These are phyloP conservation scores for Ganoderma meredithae DNA, from an alignment of 1,284 basidiomycete genomes.

Conservation along the genomic window DNA sequence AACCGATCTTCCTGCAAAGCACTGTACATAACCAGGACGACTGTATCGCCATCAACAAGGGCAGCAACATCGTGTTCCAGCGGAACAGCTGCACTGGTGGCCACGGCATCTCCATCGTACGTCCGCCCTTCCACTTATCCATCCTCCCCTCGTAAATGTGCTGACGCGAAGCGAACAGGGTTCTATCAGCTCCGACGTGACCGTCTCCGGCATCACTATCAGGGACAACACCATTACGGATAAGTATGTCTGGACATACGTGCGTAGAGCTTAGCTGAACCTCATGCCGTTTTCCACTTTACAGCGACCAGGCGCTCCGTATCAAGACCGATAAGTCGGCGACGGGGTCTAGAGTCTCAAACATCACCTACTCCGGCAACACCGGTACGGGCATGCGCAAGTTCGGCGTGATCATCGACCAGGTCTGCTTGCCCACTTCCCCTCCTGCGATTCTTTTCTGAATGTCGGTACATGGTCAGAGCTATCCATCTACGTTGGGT, in stretches of 20 bases:
- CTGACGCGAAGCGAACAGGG: slow-evolving; percentile 41
- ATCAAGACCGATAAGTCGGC: slow-evolving; percentile 50
- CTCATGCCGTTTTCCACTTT: background rate
- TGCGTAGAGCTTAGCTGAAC: background rate
- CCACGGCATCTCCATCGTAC: slow-evolving; percentile 64
- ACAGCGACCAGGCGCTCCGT: slow-evolving; percentile 49
- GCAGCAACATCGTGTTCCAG: slow-evolving; percentile 60
- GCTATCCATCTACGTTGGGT: slow-evolving; percentile 47
- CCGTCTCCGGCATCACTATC: slow-evolving; percentile 56
- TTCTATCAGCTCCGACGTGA: slow-evolving; percentile 54
- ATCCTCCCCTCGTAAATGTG: background rate
- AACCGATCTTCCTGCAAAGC: background rate
- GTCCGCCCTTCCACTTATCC: background rate
- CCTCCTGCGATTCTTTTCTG: background rate
- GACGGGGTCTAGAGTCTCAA: slow-evolving; percentile 43
- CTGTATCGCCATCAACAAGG: slow-evolving; percentile 67
- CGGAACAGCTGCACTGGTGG: slow-evolving; percentile 62
- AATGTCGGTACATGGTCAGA: slow-evolving; percentile 29
- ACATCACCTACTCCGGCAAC: slow-evolving; percentile 47
- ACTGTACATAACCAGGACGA: slow-evolving; percentile 57
- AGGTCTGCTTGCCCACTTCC: slow-evolving; percentile 28
- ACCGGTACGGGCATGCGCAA: slow-evolving; percentile 38
- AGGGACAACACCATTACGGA: slow-evolving; percentile 51
- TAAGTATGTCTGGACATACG: slow-evolving; percentile 31
- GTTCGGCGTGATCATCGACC: slow-evolving; percentile 50